These are phyloP conservation scores for Candida xyloterini DNA, from an alignment of 805 yeast species.

Conservation along the genomic window DNA sequence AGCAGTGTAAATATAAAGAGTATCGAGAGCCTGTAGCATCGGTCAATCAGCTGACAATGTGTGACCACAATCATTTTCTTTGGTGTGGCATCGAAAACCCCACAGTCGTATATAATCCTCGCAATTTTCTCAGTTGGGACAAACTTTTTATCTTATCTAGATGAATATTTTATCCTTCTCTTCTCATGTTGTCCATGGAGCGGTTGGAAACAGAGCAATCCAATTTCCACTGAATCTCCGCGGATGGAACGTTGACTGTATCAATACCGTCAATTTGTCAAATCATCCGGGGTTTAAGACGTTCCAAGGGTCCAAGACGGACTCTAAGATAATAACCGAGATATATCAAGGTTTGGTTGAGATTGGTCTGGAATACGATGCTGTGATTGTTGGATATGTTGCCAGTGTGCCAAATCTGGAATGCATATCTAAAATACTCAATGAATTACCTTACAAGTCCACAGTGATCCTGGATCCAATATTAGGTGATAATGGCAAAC, in stretches of 20 bases:
- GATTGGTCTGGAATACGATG: conserved; percentile 53
- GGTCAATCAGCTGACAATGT: too few relatives aligned
- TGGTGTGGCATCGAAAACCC: too few relatives aligned
- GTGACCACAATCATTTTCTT: too few relatives aligned
- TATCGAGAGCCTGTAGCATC: too few relatives aligned
- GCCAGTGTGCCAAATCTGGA: conserved; percentile 59
- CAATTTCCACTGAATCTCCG: conserved; percentile 82
- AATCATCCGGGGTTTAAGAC: conserved; percentile 88
- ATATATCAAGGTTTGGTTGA: conserved; percentile 55
- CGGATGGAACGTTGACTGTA: conserved; percentile 91
- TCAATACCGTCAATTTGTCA: conserved; percentile 85
- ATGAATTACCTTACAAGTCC: conserved; percentile 26
- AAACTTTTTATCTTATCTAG: conserved; percentile 2
- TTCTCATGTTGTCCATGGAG: conserved; percentile 94
- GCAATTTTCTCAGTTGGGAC: neutral
- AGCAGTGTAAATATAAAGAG: too few relatives aligned
- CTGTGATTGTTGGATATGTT: conserved; percentile 75
- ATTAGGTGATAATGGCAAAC: conserved; percentile 81
- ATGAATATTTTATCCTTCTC: conserved; percentile 55
- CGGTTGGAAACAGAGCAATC: conserved; percentile 90
- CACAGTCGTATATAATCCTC: neutral
- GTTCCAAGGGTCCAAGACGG: conserved; percentile 56
- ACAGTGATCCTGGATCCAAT: conserved; percentile 86
- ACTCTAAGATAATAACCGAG: conserved; percentile 43
- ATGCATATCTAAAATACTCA: conserved; percentile 38